These are phyloP conservation scores for Fusarium fujikuroi DNA, from an alignment of 2,329 filamentous ascomycete genomes.

Conservation along the genomic window DNA sequence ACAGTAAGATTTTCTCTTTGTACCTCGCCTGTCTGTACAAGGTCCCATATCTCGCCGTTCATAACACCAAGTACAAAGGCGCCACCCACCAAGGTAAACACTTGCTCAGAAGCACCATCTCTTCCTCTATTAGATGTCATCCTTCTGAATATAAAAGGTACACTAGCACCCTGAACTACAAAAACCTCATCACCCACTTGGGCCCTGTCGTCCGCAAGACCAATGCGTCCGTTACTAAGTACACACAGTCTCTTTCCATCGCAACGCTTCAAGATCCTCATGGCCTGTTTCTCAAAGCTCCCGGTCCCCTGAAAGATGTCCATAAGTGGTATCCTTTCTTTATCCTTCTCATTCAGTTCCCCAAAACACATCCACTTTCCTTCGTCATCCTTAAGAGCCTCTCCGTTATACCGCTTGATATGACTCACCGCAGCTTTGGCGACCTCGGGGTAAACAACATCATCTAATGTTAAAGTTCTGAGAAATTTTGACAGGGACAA, in stretches of 20 bases:
- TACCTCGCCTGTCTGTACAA: rapidly evolving
- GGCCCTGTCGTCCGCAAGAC: background rate
- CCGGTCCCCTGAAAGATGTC: background rate
- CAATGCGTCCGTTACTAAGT: background rate
- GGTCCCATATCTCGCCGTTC: background rate
- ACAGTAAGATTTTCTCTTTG: rapidly evolving
- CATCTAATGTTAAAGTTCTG: background rate
- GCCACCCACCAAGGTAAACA: background rate
- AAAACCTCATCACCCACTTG: background rate
- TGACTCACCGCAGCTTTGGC: background rate
- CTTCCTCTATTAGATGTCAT: no score
- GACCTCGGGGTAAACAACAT: background rate
- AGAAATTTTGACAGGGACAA: background rate
- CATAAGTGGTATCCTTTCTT: background rate
- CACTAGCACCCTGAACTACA: background rate
- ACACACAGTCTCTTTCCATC: background rate
- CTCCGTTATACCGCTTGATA: background rate
- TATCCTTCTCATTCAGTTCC: rapidly evolving
- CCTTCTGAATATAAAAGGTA: background rate
- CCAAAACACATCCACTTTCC: background rate
- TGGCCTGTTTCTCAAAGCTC: background rate
- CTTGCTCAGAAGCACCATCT: rapidly evolving
- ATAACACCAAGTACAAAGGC: background rate
- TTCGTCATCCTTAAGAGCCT: background rate
- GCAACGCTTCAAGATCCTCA: background rate